Conservation (phyloP, 805 yeast species). For the Teunomyces panamensis region DNA sequence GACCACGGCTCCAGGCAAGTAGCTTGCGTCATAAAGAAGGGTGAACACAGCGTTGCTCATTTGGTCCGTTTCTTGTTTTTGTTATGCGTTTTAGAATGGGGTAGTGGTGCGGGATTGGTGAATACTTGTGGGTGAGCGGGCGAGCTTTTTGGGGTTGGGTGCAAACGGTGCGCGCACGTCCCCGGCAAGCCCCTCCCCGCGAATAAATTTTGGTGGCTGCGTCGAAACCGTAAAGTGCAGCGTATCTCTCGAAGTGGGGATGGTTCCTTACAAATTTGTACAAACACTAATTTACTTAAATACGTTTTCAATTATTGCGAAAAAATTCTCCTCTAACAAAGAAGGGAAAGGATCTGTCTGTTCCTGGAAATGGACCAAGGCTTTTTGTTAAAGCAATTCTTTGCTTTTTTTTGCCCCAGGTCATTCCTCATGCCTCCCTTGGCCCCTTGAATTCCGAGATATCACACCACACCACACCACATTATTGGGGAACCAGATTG, state of each 20-base stretch:
- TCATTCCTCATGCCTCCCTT: neutral
- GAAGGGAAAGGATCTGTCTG: too few species aligned
- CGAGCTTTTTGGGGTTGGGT: neutral
- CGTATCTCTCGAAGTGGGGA: neutral
- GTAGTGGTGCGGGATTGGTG: neutral
- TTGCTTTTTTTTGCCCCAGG: neutral
- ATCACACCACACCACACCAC: too few species aligned
- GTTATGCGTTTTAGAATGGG: neutral
- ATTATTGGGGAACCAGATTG: neutral
- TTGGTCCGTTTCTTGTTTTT: neutral
- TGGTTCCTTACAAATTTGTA: too few species aligned
- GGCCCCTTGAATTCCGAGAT: neutral
- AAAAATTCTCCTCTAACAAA: too few species aligned
- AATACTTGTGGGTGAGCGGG: too few species aligned
- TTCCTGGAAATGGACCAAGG: too few species aligned
- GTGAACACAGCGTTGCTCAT: slow-evolving; percentile 41
- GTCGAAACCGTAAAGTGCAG: neutral
- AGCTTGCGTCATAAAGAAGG: slow-evolving; percentile 47
- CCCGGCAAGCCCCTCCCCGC: neutral
- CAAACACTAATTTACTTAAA: too few species aligned
- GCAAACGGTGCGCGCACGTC: slow-evolving; percentile 3
- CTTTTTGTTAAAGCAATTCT: too few species aligned
- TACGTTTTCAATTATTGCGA: too few species aligned
- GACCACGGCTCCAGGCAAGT: slow-evolving; percentile 58
- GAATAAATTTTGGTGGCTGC: neutral